A percentile compares a stretch with the other conserved stretches of the same genome.
phyloP scores from a whole-genome alignment of 139 green algal species.

The Chlamydomonas sp. region DNA sequence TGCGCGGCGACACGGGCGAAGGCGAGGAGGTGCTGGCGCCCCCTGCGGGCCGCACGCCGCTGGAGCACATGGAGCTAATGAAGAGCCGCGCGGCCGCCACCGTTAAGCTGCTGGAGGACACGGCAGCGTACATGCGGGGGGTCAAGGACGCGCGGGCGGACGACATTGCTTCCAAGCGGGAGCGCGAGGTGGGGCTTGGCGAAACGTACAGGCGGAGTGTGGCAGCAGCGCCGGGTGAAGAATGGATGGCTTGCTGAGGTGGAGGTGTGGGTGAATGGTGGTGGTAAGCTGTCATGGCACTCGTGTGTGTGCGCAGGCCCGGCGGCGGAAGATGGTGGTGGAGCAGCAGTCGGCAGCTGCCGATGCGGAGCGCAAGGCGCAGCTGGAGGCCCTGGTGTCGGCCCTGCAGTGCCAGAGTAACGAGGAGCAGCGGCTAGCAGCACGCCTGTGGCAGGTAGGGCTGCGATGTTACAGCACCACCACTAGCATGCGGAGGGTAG shows the following conservation, averaged over 20 bases:
- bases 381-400: constrained; percentile 58
- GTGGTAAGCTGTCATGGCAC: too few relatives aligned
- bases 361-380: constrained; percentile 48
- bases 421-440: constrained; percentile 68
- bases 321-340: constrained; percentile 58
- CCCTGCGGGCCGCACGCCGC: constrained; percentile 24
- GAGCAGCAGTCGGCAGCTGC: constrained; percentile 59
- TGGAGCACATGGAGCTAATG: constrained; percentile 67
- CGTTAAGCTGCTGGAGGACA: constrained; percentile 55
- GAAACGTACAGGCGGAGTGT: neutral
- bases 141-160: constrained; percentile 64
- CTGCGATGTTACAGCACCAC: too few relatives aligned
- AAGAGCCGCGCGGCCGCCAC: constrained; percentile 48
- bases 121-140: constrained; percentile 56
- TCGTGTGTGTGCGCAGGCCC: constrained; percentile 15
- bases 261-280: too few relatives aligned
- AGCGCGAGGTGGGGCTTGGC: constrained; percentile 62
- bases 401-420: constrained; percentile 55
- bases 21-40: constrained; percentile 28
- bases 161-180: constrained; percentile 64
- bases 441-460: constrained; percentile 62
- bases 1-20: constrained; percentile 32
- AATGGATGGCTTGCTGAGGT: too few relatives aligned
- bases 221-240: too few relatives aligned
- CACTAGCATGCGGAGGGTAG: too few relatives aligned